Conservation (phyloP, 2,329 filamentous ascomycete genomes). For the Neocatenulostroma microsporum region DNA sequence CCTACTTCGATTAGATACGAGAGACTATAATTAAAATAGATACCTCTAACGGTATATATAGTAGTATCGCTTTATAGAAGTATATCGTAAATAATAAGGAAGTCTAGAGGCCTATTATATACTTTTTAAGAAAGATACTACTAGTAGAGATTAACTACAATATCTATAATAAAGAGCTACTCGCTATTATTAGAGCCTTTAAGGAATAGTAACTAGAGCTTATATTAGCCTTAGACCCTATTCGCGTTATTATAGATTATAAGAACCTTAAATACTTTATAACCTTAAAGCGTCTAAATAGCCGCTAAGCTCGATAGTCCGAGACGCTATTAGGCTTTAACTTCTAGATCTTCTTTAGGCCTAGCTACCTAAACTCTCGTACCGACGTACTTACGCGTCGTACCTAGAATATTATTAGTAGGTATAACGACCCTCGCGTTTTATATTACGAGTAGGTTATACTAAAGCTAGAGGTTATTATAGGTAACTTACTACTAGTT, state of each 20-base stretch:
- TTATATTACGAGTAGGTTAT: too few relatives aligned
- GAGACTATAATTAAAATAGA: slow-evolving; percentile 1
- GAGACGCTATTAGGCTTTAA: slow-evolving; percentile 14
- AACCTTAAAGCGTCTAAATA: slow-evolving; percentile 10
- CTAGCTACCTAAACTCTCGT: not conserved
- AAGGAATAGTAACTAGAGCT: slow-evolving; percentile 10
- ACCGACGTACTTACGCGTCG: not conserved
- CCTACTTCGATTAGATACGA: slow-evolving; percentile 8
- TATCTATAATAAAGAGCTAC: not conserved
- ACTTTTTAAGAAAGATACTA: not conserved
- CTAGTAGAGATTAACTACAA: not conserved
- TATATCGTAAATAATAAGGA: not conserved
- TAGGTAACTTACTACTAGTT: too few relatives aligned
- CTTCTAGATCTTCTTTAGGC: slow-evolving; percentile 5
- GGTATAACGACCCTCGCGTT: too few relatives aligned
- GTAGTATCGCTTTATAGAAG: not conserved
- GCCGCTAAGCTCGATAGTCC: slow-evolving; percentile 9
- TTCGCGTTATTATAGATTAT: slow-evolving; percentile 17
- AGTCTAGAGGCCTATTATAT: slow-evolving; percentile 11
- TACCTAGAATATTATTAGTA: too few relatives aligned
- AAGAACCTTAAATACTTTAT: slow-evolving; percentile 14
- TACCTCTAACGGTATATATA: not conserved
- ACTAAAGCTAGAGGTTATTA: too few relatives aligned
- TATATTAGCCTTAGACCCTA: not conserved
- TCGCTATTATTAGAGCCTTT: slow-evolving; percentile 10